phyloP scores from a whole-genome alignment of 495 filamentous ascomycete species.

The Lophiotrema nucula region DNA sequence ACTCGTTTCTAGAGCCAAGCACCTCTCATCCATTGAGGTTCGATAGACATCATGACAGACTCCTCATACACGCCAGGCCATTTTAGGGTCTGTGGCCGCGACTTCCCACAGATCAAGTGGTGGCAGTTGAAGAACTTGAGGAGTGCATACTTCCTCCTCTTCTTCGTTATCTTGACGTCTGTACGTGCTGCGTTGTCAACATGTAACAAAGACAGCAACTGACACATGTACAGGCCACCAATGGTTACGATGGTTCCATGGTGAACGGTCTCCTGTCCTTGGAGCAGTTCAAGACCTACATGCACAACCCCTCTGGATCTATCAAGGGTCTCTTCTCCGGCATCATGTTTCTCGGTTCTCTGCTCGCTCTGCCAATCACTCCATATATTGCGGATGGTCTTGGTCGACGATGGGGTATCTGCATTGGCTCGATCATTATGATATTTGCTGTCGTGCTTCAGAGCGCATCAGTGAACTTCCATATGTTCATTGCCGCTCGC shows the following conservation, averaged over 20 bases:
- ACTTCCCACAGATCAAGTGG: constrained; percentile 32
- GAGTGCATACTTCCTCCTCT: constrained; percentile 25
- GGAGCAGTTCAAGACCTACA: constrained; percentile 42
- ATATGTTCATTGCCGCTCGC: constrained; percentile 40
- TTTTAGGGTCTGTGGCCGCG: constrained; percentile 32
- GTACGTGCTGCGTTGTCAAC: background rate
- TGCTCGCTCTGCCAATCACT: constrained; percentile 63
- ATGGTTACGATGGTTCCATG: constrained; percentile 40
- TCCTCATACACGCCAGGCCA: constrained; percentile 21
- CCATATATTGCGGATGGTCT: constrained; percentile 61
- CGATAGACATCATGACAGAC: constrained; percentile 6
- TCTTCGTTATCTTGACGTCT: constrained; percentile 30
- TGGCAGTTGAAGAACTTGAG: constrained; percentile 15
- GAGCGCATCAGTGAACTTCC: constrained; percentile 49
- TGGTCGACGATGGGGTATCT: constrained; percentile 61
- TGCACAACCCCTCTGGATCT: constrained; percentile 50
- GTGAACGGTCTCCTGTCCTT: constrained; percentile 48
- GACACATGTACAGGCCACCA: constrained; percentile 18
- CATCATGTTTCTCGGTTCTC: constrained; percentile 67
- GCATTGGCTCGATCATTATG: constrained; percentile 64
- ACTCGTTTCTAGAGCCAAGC: background rate
- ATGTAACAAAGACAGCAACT: background rate
- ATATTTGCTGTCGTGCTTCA: constrained; percentile 60
- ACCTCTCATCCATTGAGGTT: background rate
- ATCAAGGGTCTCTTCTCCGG: constrained; percentile 63